phyloP scores from a whole-genome alignment of 2,329 filamentous ascomycete genomes.

The Cadophora malorum region DNA sequence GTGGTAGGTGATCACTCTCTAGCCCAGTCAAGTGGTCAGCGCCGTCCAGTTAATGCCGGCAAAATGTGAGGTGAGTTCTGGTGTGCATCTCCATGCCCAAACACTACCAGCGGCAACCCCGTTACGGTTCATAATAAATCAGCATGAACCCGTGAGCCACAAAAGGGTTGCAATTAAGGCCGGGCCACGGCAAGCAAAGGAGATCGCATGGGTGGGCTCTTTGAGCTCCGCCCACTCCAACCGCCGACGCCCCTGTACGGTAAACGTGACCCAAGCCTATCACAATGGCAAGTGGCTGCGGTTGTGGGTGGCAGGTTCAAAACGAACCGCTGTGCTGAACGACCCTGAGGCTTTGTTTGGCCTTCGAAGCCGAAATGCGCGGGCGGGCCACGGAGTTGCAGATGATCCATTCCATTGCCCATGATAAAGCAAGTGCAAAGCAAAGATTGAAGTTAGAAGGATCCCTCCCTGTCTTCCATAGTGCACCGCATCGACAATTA shows the following conservation, averaged over 20 bases:
- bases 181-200: slow-evolving; percentile 19
- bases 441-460: slow-evolving; percentile 13
- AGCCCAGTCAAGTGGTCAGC: slow-evolving; percentile 15
- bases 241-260: slow-evolving; percentile 2
- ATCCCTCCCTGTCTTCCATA: slow-evolving; percentile 16
- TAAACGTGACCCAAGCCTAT: slow-evolving; percentile 15
- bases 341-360: slow-evolving; percentile 34
- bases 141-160: slow-evolving; percentile 33
- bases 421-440: slow-evolving; percentile 19
- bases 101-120: slow-evolving; percentile 31
- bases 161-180: slow-evolving; percentile 20
- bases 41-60: slow-evolving; percentile 19
- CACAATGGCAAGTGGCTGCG: slow-evolving; percentile 9
- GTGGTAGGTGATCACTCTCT: slow-evolving; percentile 10
- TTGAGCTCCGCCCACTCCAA: slow-evolving; percentile 8
- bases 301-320: slow-evolving; percentile 31
- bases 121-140: slow-evolving; percentile 31
- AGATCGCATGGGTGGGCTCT: not conserved
- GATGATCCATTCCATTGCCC: slow-evolving; percentile 27
- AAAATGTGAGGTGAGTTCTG: slow-evolving; percentile 4
- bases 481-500: slow-evolving; percentile 31
- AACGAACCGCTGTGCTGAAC: slow-evolving; percentile 36
- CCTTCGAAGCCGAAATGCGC: slow-evolving; percentile 28
- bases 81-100: slow-evolving; percentile 12
- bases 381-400: slow-evolving; percentile 34